These are phyloP conservation scores for Lepiota subincarnata DNA, from an alignment of 768 basidiomycete genomes.

Conservation along the genomic window DNA sequence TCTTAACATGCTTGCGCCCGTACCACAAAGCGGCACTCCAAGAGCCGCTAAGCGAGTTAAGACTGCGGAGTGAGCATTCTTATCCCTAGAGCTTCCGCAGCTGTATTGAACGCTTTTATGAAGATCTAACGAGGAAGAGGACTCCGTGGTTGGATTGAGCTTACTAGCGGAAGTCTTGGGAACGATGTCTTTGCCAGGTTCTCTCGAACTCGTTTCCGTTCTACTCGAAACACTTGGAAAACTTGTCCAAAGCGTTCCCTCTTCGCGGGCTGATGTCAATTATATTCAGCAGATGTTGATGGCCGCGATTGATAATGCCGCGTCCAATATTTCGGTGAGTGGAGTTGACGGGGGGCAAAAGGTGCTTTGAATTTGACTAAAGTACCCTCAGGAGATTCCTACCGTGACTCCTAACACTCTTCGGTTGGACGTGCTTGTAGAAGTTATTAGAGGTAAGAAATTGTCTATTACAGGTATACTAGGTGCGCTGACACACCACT, in stretches of 20 bases:
- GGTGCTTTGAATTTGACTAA: neutral
- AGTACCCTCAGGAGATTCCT: conserved; percentile 43
- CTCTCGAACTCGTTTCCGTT: conserved; percentile 64
- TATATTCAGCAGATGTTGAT: conserved; percentile 84
- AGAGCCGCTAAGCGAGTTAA: conserved; percentile 66
- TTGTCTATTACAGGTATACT: neutral
- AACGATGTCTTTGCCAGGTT: conserved; percentile 60
- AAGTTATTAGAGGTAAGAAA: conserved; percentile 71
- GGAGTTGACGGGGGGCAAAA: neutral
- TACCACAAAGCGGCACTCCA: conserved; percentile 32
- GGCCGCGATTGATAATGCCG: conserved; percentile 69
- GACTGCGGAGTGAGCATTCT: conserved; percentile 45
- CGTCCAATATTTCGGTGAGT: conserved; percentile 53
- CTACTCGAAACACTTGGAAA: conserved; percentile 71
- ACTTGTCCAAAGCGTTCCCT: conserved; percentile 52
- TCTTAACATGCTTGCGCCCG: conserved; percentile 46
- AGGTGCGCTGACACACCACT: conserved; percentile 6
- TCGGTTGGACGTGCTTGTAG: conserved; percentile 81
- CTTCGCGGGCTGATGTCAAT: conserved; percentile 58
- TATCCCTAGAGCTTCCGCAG: neutral
- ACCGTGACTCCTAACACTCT: conserved; percentile 54
- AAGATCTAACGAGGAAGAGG: conserved; percentile 27
- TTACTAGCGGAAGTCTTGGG: conserved; percentile 69
- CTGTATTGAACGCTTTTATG: conserved; percentile 3
- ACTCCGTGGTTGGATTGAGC: conserved; percentile 43